phyloP scores from a whole-genome alignment of 495 filamentous ascomycete species.

The Pyrenula massariospora region DNA sequence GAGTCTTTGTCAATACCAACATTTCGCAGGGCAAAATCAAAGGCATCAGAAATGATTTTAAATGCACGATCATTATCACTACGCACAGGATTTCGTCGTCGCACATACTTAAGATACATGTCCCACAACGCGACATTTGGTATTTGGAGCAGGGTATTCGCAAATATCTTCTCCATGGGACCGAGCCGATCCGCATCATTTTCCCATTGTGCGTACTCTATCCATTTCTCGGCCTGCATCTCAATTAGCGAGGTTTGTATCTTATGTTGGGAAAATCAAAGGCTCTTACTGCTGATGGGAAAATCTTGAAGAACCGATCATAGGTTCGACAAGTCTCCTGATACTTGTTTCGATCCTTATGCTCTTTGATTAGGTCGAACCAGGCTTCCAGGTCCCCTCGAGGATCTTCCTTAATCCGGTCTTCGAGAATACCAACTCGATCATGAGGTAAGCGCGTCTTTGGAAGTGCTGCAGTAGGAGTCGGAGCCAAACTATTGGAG shows the following conservation, averaged over 20 bases:
- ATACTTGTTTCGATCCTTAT: slow-evolving; percentile 67
- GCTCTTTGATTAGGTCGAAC: slow-evolving; percentile 75
- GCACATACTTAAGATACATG: slow-evolving; percentile 89
- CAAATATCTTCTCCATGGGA: slow-evolving; percentile 72
- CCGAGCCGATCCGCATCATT: slow-evolving; percentile 65
- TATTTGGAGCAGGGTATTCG: slow-evolving; percentile 54
- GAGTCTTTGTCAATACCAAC: slow-evolving; percentile 86
- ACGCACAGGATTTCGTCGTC: slow-evolving; percentile 73
- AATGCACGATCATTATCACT: slow-evolving; percentile 69
- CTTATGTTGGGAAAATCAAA: slow-evolving; percentile 7
- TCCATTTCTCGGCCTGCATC: slow-evolving; percentile 76
- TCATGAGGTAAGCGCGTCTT: slow-evolving; percentile 61
- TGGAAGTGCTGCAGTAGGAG: slow-evolving; percentile 21
- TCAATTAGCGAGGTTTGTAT: slow-evolving; percentile 6
- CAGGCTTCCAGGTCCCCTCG: slow-evolving; percentile 85
- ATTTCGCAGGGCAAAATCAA: slow-evolving; percentile 80
- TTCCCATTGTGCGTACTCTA: slow-evolving; percentile 77
- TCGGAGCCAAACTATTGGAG: slow-evolving; percentile 25
- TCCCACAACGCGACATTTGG: slow-evolving; percentile 82
- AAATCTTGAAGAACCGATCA: slow-evolving; percentile 74
- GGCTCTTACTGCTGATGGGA: slow-evolving; percentile 76
- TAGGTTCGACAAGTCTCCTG: slow-evolving; percentile 72
- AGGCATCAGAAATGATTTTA: slow-evolving; percentile 64
- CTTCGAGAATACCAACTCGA: slow-evolving; percentile 73
- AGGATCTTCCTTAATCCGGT: slow-evolving; percentile 81